These are phyloP conservation scores for Musa acuminata DNA, from an alignment of 176 grass and related monocot genomes.

Conservation along the genomic window DNA sequence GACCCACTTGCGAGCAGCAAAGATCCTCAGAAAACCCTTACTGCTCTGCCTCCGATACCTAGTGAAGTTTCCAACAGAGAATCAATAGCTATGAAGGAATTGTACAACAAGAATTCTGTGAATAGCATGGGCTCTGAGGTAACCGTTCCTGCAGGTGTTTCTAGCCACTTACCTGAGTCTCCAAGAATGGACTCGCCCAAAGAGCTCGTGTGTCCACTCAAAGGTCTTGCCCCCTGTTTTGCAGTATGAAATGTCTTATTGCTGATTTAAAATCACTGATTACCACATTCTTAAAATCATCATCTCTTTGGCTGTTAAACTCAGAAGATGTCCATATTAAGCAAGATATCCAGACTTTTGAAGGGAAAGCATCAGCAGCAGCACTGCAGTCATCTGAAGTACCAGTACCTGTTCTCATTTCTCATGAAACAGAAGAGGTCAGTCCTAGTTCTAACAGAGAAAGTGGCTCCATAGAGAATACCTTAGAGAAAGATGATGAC, in stretches of 20 bases:
- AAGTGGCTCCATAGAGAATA: conserved; percentile 33
- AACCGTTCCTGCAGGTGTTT: conserved; percentile 30
- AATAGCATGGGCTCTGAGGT: conserved; percentile 55
- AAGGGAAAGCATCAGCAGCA: conserved; percentile 33
- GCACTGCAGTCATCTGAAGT: conserved; percentile 34
- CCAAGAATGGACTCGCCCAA: conserved; percentile 24
- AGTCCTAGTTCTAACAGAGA: conserved; percentile 34
- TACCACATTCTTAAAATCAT: not conserved
- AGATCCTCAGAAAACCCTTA: conserved; percentile 24
- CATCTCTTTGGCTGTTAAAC: conserved; percentile 26
- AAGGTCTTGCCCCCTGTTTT: conserved; percentile 31
- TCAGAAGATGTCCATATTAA: conserved; percentile 54
- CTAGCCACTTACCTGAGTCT: conserved; percentile 24
- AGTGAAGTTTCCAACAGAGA: conserved; percentile 65
- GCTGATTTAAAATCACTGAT: not conserved
- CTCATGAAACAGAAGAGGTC: conserved; percentile 11
- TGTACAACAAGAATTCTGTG: conserved; percentile 26
- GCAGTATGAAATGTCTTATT: conserved; percentile 10
- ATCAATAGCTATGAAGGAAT: conserved; percentile 59
- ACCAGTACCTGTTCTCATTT: conserved; percentile 22
- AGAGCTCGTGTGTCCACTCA: conserved; percentile 35
- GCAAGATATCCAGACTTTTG: conserved; percentile 48
- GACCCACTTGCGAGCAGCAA: conserved; percentile 39
- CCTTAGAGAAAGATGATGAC: conserved; percentile 38
- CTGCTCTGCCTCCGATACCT: conserved; percentile 57